These are phyloP conservation scores for Saccharomycopsis malanga DNA, from an alignment of 805 yeast species.

Conservation along the genomic window DNA sequence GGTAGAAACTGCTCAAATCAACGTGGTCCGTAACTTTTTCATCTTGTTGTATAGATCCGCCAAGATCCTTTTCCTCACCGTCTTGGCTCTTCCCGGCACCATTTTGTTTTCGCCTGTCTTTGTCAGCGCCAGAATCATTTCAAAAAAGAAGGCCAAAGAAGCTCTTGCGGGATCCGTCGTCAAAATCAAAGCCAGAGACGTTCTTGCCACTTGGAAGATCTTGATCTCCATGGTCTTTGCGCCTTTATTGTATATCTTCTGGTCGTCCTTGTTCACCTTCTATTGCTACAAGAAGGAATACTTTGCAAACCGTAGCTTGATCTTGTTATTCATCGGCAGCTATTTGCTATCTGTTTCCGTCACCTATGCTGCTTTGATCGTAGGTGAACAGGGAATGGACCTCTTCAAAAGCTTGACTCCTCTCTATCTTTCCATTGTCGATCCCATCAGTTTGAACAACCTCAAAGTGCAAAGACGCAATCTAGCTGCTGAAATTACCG, in stretches of 20 bases:
- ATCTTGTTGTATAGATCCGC: constrained; percentile 46
- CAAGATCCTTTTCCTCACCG: constrained; percentile 44
- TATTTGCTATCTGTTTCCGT: constrained; percentile 58
- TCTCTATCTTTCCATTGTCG: constrained; percentile 38
- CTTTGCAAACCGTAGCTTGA: constrained; percentile 29
- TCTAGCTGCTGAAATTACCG: constrained; percentile 67
- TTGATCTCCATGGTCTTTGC: constrained; percentile 78
- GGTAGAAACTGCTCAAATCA: constrained; percentile 46
- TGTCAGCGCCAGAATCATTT: constrained; percentile 59
- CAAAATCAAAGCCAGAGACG: constrained; percentile 83
- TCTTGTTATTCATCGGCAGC: constrained; percentile 35
- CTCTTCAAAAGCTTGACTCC: constrained; percentile 76
- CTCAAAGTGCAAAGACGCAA: constrained; percentile 53
- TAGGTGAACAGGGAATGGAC: constrained; percentile 91
- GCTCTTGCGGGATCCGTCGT: constrained; percentile 91
- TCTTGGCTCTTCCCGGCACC: constrained; percentile 77
- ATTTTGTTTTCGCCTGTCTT: constrained; percentile 82
- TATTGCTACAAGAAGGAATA: constrained; percentile 31
- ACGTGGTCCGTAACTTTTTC: constrained; percentile 40
- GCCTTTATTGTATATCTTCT: constrained; percentile 73
- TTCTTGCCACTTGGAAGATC: constrained; percentile 93
- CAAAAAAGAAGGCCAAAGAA: constrained; percentile 60
- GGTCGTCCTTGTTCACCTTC: constrained; percentile 50
- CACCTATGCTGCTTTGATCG: constrained; percentile 77
- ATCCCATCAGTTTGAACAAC: constrained; percentile 38